Conservation (phyloP, 2,329 filamentous ascomycete species). For the Grosmannia penicillata region DNA sequence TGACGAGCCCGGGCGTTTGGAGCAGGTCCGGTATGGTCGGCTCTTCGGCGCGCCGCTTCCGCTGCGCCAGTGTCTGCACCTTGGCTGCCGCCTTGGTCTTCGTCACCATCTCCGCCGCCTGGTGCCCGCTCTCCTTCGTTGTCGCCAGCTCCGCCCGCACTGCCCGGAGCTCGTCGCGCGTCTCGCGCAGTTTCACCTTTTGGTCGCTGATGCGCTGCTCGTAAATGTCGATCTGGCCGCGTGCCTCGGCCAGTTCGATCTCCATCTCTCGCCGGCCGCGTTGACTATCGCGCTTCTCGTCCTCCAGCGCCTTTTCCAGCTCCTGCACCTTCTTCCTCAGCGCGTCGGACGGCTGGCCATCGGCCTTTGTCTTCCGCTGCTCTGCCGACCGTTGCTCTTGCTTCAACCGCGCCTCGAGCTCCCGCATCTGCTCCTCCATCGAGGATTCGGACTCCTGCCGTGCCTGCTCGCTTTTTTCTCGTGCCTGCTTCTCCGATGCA, state of each 20-base stretch:
- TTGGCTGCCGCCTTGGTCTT: slow-evolving; percentile 13
- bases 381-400: slow-evolving; percentile 9
- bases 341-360: slow-evolving; percentile 2
- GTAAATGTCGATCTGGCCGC: slow-evolving; percentile 46
- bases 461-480: slow-evolving; percentile 20
- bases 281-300: slow-evolving; percentile 30
- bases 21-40: slow-evolving; percentile 32
- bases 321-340: slow-evolving; percentile 18
- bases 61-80: slow-evolving; percentile 18
- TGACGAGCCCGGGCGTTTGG: slow-evolving; percentile 22
- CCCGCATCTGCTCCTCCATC: slow-evolving; percentile 11
- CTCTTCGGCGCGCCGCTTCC: slow-evolving; percentile 32
- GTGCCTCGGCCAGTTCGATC: slow-evolving; percentile 43
- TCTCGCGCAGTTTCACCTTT: slow-evolving; percentile 52
- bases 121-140: slow-evolving; percentile 24
- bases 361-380: not conserved
- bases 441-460: slow-evolving; percentile 17
- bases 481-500: slow-evolving; percentile 14
- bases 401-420: slow-evolving; percentile 12
- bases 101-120: slow-evolving; percentile 1
- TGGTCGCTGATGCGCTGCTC: slow-evolving; percentile 58
- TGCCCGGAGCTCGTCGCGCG: slow-evolving; percentile 61
- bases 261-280: slow-evolving; percentile 30
- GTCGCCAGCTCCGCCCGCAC: slow-evolving; percentile 26
- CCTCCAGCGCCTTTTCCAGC: slow-evolving; percentile 18